Evolutionary conservation across 192 early-diverging fungal genomes (phyloP), one percentile per base, ranked within the genome.

Genomic region (Mortierella claussenii): DNA sequence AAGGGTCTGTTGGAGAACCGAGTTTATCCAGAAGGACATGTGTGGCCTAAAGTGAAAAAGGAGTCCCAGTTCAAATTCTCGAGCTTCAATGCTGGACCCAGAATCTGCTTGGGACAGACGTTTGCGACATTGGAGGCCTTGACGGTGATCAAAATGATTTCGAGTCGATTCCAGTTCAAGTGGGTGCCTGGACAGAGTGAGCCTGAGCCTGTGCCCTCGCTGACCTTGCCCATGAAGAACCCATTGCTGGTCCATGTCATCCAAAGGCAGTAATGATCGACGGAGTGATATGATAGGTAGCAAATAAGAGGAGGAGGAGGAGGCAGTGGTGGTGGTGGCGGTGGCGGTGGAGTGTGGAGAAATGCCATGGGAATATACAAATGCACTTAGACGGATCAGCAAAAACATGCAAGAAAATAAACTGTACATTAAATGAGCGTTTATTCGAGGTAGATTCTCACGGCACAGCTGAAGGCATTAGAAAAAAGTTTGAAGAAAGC

Each of bases 81-180:
- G 23, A 82, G 76, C 17, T 90, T 90, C 81, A 79, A 89, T 42
- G 83, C 82, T 28, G 88, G 87, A 42, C 88, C 88, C 34, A 68
- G 83, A 59, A 68, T 73, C 34, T 81, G 80, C 30, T 42, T 80
- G 8, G 69, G 79, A 13, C 79, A 80, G 49, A 54, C 65, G 12
- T 80, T 80, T 57, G 79, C 79, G 6, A 80, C 68, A 1, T 26
- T 80, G 21, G 79, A 80, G 45, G 79, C 59, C 5, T 24, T 81
- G 61, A 76, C 60, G 3, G 30, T 69, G 10, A 55, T 64, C 23
- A 61, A 55, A 20, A 31, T 60, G 37, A n/a, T 56, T 10, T 65
- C 78, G 13, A 73, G 58, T 24, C n/a, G 55, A 30, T 82, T 75
- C 58, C 51, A 67, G 42, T 79, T 82, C 52, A 69, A 68, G 57